phyloP scores from a whole-genome alignment of 176 grass and related monocot genomes.

The Ensete ventricosum region DNA sequence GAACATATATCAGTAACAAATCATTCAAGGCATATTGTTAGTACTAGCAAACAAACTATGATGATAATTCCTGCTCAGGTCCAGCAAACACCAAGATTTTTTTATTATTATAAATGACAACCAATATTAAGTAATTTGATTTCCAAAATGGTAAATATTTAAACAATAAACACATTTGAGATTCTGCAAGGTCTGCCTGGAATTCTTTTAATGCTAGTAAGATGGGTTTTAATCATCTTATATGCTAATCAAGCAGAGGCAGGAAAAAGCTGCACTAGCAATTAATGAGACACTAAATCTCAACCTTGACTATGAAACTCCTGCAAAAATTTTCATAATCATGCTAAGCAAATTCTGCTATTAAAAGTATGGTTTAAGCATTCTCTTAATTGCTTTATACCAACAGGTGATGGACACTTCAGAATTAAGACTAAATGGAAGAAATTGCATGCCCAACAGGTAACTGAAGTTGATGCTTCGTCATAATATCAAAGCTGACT shows the following conservation, averaged over 20 bases:
- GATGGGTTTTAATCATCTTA: not conserved
- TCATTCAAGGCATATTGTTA: too few species aligned
- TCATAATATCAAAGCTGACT: not conserved
- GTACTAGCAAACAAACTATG: too few species aligned
- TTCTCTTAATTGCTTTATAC: not conserved
- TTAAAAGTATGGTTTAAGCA: too few species aligned
- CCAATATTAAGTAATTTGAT: not conserved
- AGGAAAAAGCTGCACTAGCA: not conserved
- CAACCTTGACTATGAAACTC: not conserved
- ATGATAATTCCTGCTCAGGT: too few species aligned
- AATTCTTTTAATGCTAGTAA: not conserved
- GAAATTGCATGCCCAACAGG: not conserved
- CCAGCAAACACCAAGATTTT: too few species aligned
- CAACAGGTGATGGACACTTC: not conserved
- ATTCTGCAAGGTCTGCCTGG: not conserved
- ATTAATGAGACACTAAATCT: not conserved
- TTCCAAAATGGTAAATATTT: not conserved
- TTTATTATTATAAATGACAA: not conserved
- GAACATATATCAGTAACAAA: too few species aligned
- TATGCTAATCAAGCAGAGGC: too few species aligned
- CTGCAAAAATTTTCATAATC: not conserved
- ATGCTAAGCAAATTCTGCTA: not conserved
- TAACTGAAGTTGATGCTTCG: not conserved
- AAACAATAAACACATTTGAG: not conserved
- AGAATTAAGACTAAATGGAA: not conserved